These are phyloP conservation scores for Talinum fruticosum DNA, from an alignment of 148 eudicot species.

Conservation along the genomic window DNA sequence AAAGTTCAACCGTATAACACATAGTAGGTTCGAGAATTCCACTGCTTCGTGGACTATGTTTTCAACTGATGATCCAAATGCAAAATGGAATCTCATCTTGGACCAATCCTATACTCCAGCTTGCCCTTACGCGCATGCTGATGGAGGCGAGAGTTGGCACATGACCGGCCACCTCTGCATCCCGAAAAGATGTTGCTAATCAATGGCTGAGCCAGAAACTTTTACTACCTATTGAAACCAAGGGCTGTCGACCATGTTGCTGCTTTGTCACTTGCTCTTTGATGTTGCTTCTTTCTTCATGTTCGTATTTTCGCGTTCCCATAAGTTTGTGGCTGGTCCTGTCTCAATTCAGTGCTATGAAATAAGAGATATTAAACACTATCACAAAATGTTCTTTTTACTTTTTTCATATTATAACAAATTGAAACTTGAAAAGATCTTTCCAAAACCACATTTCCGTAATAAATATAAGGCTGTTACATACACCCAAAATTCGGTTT, in stretches of 20 bases:
- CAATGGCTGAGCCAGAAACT: not conserved
- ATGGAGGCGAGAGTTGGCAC: slow-evolving; percentile 3
- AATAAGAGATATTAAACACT: too few relatives aligned
- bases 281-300: not conserved
- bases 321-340: not conserved
- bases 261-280: not conserved
- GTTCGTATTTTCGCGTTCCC: not conserved
- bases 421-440: too few relatives aligned
- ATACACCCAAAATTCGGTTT: too few relatives aligned
- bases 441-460: too few relatives aligned
- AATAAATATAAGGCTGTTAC: too few relatives aligned
- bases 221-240: not conserved
- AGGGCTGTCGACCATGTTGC: not conserved
- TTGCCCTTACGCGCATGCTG: not conserved
- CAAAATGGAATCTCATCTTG: not conserved
- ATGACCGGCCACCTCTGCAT: slow-evolving; percentile 5
- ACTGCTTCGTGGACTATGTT: not conserved
- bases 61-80: not conserved
- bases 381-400: too few relatives aligned
- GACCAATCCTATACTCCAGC: not conserved
- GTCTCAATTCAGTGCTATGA: not conserved
- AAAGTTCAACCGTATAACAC: not conserved
- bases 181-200: slow-evolving; percentile 3
- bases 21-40: not conserved
- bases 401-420: too few relatives aligned